Base-by-base conservation (phyloP, 2,329 filamentous ascomycete genomes). In the Arthrobotrys musiformis region DNA sequence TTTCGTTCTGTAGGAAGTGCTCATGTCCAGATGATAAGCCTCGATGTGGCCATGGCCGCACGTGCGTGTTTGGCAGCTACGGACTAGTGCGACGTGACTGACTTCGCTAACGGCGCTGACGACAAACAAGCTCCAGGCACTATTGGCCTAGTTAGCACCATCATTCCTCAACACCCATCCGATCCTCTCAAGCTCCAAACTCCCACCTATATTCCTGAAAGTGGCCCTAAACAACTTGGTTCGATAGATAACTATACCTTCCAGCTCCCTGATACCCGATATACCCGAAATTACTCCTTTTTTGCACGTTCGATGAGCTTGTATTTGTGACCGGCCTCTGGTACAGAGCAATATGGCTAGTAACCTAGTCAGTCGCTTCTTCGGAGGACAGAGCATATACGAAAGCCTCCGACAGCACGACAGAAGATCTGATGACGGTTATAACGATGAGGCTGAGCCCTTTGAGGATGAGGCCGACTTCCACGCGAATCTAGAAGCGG, bases 331-430 rank as follows among this genome's bases (percentile, higher is more conserved):
- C 33, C 30, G 30, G 30, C 24, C 33, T 58, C 54, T 40, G 30
- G 54, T 58, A 19, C n/a, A 62, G 42, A 35, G 58, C 54, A 58
- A 58, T 22, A 78, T 78, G 74, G 74, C 74, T 26, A 58, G 67
- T 42, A 78, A 78, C 62, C 26, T 78, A 33, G 74, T 78, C 37
- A 67, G 50, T 42, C 67, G 74, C 15, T 70, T 74, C 40, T 78
- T 79, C 58, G 78, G 78, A 33, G 78, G 73, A 50, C 78, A 76
- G 8, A 80, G 79, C 28, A 79, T 81, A 63, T 81, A 81, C 48
- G 80, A 81, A 67, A 80, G 79, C 42, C 74, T 81, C 26, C 79
- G 79, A 24, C 78, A 81, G 48, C 78, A 81, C 35, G 80, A 81
- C 24, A 67, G 68, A 46, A 66, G 69, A 19, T 73, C 79, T 4